A percentile compares a stretch with the other conserved stretches of the same genome.
These are phyloP conservation scores for Agrostemma githago DNA, from an alignment of 148 eudicot genomes.

Conservation along the genomic window DNA sequence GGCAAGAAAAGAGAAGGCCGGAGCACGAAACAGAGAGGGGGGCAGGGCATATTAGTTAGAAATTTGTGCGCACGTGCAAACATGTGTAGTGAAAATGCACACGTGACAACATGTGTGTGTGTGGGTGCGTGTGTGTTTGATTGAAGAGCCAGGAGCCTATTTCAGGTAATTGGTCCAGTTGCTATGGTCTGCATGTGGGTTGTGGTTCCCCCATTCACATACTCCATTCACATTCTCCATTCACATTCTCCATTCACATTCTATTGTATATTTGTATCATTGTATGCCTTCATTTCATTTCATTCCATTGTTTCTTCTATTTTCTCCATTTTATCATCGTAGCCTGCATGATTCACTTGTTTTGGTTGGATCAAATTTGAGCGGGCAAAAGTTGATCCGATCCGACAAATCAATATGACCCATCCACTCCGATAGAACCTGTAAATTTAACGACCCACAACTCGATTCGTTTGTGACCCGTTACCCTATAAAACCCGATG, in stretches of 20 bases:
- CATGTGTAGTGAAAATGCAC: slow-evolving; percentile 35
- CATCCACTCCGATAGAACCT: no score
- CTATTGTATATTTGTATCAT: not conserved
- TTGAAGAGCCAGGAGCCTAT: not conserved
- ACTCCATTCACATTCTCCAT: no score
- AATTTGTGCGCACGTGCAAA: slow-evolving; percentile 35
- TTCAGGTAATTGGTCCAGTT: slow-evolving; percentile 9
- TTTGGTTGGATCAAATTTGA: not conserved
- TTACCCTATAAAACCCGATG: no score
- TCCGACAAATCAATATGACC: no score
- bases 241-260: no score
- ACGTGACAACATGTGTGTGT: slow-evolving; percentile 42
- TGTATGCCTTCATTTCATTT: no score
- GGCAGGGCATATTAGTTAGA: slow-evolving; percentile 12
- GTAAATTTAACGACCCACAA: no score
- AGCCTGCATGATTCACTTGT: slow-evolving; percentile 7
- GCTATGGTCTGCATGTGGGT: slow-evolving; percentile 8
- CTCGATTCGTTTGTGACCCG: no score
- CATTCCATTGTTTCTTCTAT: not conserved
- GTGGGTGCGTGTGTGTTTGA: slow-evolving; percentile 26
- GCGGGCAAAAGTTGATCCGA: no score
- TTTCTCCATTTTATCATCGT: not conserved
- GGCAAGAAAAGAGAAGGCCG: slow-evolving; percentile 3
- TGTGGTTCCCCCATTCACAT: not conserved
- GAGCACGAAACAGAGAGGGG: not conserved